phyloP scores from a whole-genome alignment of 2,329 filamentous ascomycete species.

The Geosmithia morbida region DNA sequence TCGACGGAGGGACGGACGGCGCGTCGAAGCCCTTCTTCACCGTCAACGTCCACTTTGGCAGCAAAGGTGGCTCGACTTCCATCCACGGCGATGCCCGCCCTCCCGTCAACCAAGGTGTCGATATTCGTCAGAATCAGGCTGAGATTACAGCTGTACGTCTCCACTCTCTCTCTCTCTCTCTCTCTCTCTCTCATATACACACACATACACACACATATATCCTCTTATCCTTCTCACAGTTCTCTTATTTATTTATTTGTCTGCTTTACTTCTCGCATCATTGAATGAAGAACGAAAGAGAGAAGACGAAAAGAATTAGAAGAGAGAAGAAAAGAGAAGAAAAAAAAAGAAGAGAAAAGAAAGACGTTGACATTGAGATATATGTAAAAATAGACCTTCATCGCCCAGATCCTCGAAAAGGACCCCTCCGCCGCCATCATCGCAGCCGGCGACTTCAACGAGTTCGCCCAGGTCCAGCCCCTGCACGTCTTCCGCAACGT shows the following conservation, averaged over 20 bases:
- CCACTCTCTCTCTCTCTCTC: neutral
- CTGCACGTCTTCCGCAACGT: constrained; percentile 35
- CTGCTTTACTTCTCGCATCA: no score
- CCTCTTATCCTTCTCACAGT: no score
- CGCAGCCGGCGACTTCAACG: constrained; percentile 56
- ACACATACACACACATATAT: no score
- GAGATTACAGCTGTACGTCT: constrained; percentile 38
- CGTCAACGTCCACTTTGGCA: constrained; percentile 54
- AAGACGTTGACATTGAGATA: constrained; percentile 7
- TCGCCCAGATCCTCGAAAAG: constrained; percentile 38
- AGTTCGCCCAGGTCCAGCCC: constrained; percentile 50
- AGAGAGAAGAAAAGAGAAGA: no score
- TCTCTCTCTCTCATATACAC: neutral
- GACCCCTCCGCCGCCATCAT: constrained; percentile 44
- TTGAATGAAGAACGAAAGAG: no score
- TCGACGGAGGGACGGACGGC: constrained; percentile 11
- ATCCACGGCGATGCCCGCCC: constrained; percentile 52
- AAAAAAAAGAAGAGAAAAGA: constrained; percentile 2
- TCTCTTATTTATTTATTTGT: no score
- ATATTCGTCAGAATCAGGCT: constrained; percentile 39
- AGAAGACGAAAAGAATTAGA: no score
- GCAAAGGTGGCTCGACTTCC: constrained; percentile 50
- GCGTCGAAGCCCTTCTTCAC: constrained; percentile 48
- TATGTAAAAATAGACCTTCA: constrained; percentile 34
- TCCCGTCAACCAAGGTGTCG: constrained; percentile 50